Conservation (phyloP, 148 eudicot genomes). For the Selenicereus undatus region DNA sequence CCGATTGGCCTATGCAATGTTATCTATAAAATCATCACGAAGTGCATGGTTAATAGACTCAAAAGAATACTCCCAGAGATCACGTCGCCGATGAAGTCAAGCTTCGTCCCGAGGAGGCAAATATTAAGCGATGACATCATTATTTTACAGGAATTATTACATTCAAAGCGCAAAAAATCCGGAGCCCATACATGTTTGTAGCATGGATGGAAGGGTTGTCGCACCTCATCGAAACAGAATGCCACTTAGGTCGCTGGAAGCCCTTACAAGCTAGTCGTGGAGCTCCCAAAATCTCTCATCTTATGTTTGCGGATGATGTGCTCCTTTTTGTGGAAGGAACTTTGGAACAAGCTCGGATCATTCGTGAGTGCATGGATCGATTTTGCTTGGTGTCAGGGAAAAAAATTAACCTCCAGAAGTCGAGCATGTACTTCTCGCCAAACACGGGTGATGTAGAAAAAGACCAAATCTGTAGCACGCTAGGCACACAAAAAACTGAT, state of each 20-base stretch:
- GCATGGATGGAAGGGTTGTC: not conserved
- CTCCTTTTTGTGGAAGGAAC: not conserved
- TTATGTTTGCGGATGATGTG: not conserved
- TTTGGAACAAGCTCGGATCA: not conserved
- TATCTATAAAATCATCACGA: too few relatives aligned
- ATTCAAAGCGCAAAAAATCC: too few relatives aligned
- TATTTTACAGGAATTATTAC: too few relatives aligned
- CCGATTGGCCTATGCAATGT: too few relatives aligned
- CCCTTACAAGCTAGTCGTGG: not conserved
- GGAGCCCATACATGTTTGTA: not conserved
- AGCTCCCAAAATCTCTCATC: not conserved
- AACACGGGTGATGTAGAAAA: too few relatives aligned
- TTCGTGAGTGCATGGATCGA: not conserved
- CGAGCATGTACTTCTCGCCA: not conserved
- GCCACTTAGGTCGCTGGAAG: not conserved
- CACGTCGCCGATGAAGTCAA: too few relatives aligned
- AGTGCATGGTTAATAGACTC: too few relatives aligned
- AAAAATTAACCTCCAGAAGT: not conserved
- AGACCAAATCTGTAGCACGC: not conserved
- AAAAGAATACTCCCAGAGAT: too few relatives aligned
- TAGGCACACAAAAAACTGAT: not conserved
- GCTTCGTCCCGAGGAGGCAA: too few relatives aligned
- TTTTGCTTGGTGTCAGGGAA: not conserved
- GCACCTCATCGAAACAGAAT: not conserved
- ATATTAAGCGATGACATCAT: too few relatives aligned